Base-by-base conservation (phyloP, 345 rosid genomes). In the Rhizophora mangle region DNA sequence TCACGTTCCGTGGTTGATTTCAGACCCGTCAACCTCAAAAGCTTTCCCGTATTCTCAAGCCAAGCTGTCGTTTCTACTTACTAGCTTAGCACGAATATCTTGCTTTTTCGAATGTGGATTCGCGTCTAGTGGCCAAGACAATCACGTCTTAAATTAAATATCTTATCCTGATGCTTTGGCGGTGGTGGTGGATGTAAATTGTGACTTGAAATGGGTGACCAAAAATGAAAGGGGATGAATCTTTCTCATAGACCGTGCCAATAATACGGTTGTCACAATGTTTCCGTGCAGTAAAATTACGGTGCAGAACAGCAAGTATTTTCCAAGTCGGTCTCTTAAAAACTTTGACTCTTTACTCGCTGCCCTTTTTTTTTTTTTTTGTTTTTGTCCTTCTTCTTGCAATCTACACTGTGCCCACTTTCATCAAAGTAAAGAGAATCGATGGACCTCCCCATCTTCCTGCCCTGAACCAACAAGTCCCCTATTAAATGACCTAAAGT, bases 401-500 rank as follows among this genome's bases (percentile, higher is more conserved):
- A 83, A 83, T 83, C 63, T 83, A 83, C 74, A 61, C 87, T 57
- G 80, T 51, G 34, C 78, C 78, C 82, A 78, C 84, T 81, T 71
- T 66, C 81, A 30, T 2, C 56, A 73, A 68, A 63, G 67, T 3
- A 63, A 64, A 78, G 68, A 60, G 64, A 65, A 66, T 68, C 19
- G 15, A 67, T 67, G 76, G 69, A 67, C 71, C 63, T 67, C 63
- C 57, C 57, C 73, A 62, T 37, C 59, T 15, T 63, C 66, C 68
- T 68, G 29, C 37, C 57, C 62, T 57, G 29, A 21, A 5, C 29
- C 52, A 58, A 20, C 59, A 69, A 30, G 65, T 72, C 72, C 81
- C 66, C 80, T 70, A 36, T 64, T 76, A 79, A 71, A 81, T 69
- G 72, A 78, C 36, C 64, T 37, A 32, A 54, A 67, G 15, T 59